Conservation (phyloP, 176 grass and related monocot species). For the Echinochloa phyllopogon region DNA sequence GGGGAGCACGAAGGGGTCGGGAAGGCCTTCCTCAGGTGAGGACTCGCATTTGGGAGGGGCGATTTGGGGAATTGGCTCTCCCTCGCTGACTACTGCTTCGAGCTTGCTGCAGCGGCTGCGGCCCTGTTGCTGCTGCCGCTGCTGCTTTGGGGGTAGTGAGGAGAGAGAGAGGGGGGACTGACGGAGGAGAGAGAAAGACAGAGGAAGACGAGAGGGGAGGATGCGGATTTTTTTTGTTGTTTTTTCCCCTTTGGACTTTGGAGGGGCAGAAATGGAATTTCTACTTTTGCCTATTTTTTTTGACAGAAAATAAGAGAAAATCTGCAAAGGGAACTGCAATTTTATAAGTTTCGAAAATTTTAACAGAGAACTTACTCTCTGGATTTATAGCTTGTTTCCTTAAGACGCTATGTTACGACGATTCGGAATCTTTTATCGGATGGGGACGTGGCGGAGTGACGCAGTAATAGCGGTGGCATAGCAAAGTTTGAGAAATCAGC, state of each 20-base stretch:
- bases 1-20: background rate
- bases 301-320: background rate
- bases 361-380: too few species aligned
- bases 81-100: slow-evolving; percentile 24
- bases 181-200: background rate
- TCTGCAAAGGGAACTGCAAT: background rate
- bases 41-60: slow-evolving; percentile 50
- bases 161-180: background rate
- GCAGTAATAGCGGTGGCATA: too few species aligned
- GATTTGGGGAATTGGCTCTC: slow-evolving; percentile 54
- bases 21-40: slow-evolving; percentile 38
- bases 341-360: background rate
- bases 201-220: background rate
- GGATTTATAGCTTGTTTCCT: too few species aligned
- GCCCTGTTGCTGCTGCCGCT: slow-evolving; percentile 22
- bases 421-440: too few species aligned
- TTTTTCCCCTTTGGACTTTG: background rate
- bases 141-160: slow-evolving; percentile 44
- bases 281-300: background rate
- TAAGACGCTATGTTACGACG: too few species aligned
- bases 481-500: too few species aligned
- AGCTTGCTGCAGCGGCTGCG: slow-evolving; percentile 36
- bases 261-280: slow-evolving; percentile 9
- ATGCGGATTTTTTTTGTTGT: background rate
- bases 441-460: too few species aligned